These are phyloP conservation scores for Termitomyces sp. DNA, from an alignment of 768 basidiomycete genomes.

Conservation along the genomic window DNA sequence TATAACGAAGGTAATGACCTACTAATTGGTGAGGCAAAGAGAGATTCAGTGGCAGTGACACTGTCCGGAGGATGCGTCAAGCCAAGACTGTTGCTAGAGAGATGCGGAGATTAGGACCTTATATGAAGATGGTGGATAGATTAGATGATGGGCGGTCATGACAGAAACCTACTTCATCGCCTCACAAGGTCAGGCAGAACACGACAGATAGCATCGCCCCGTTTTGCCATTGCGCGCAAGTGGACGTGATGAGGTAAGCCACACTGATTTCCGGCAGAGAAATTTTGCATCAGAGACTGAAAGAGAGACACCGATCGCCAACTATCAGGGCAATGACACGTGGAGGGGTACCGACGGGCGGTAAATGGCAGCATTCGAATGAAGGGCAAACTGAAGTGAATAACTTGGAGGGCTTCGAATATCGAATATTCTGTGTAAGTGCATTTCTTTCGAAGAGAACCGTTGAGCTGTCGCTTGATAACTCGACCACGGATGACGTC, in stretches of 20 bases:
- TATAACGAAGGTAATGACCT: background rate
- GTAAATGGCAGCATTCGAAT: background rate
- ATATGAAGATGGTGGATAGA: conserved; percentile 8
- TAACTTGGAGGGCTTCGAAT: no score
- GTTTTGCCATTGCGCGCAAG: background rate
- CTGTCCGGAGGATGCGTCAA: background rate
- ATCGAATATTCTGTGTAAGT: background rate
- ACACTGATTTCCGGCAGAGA: background rate
- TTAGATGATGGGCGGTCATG: conserved; percentile 7
- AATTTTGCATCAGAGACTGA: background rate
- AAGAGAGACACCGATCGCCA: background rate
- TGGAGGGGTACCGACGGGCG: background rate
- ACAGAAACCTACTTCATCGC: conserved; percentile 12
- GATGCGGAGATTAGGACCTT: conserved; percentile 5
- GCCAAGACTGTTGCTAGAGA: conserved; percentile 4
- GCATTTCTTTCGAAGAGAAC: no score
- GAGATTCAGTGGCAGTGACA: background rate
- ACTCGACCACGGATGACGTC: background rate
- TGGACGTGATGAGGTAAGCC: conserved; percentile 11
- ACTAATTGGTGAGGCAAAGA: background rate
- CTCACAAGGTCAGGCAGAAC: conserved; percentile 3
- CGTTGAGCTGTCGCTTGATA: background rate
- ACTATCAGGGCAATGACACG: background rate
- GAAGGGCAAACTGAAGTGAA: no score
- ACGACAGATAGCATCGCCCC: conserved; percentile 10